Base-by-base conservation (phyloP, 1,284 basidiomycete species). In the Rhodotorula sp. region DNA sequence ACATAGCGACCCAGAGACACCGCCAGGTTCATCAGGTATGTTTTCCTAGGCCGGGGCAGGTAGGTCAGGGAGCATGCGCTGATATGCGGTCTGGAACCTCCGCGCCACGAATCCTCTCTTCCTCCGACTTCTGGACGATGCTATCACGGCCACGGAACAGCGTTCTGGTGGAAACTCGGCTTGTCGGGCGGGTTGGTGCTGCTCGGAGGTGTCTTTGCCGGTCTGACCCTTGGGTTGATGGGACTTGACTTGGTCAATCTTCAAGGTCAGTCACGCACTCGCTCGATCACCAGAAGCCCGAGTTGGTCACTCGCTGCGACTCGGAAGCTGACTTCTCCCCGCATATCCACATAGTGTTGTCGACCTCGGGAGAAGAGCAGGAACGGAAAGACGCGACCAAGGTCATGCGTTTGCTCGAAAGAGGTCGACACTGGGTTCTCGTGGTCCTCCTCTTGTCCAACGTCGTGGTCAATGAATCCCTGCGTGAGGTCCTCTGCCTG, bases 191-290 rank as follows among this genome's bases (percentile, higher is more conserved):
- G 69, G 14, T 64, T 72, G 29, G 70, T 72, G 3, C 57, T 72
- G 55, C 49, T 70, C 20, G 71, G 83, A 6, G 84, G 83, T 18
- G 77, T 84, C 37, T 84, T 84, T 77, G 82, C 82, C 0, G 84
- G 84, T 7, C 79, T 85, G 56, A 84, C 83, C 2, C 80, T 85
- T 10, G 83, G 83, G 7, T 75, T 85, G 54, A 84, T 84, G 83
- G 83, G 83, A 3, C 86, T 96, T 26, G 95, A 98, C 78, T 90
- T 94, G 76, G 86, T 97, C 56, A 93, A 96, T 78, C 84, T 97
- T 26, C 88, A 70, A 58, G 66, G 66, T 66, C 1, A 37, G 62
- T 15, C 3, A 8, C 17, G 20, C 4, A 4, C n/a, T 8, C 30
- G 2, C 37, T n/a, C 10, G 6, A 8, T 22, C 26, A n/a, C 26